These are phyloP conservation scores for Leucosporidium yakuticum DNA, from an alignment of 768 basidiomycete genomes.

Conservation along the genomic window DNA sequence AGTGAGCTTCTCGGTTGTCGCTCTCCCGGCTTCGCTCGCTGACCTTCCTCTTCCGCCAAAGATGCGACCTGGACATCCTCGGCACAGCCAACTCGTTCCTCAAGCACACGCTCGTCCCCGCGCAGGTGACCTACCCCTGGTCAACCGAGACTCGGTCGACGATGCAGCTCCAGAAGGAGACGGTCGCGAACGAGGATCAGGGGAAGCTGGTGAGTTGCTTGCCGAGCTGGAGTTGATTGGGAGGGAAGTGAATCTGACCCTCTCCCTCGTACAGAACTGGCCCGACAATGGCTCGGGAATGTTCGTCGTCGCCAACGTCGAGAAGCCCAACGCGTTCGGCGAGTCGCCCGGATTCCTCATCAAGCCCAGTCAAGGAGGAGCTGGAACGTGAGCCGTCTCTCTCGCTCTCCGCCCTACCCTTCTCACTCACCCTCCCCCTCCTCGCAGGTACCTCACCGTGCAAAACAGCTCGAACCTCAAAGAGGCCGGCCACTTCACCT, in stretches of 20 bases:
- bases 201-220: constrained; percentile 17
- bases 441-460: constrained; percentile 37
- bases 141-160: constrained; percentile 30
- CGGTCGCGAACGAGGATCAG: constrained; percentile 34
- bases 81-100: constrained; percentile 37
- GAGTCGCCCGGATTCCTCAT: constrained; percentile 42
- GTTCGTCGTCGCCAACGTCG: constrained; percentile 42
- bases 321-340: constrained; percentile 39
- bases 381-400: not conserved
- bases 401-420: not conserved
- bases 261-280: constrained; percentile 32
- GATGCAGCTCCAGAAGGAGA: constrained; percentile 37
- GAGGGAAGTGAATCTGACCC: too few species aligned
- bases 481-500: constrained; percentile 36
- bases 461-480: constrained; percentile 40
- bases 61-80: constrained; percentile 35
- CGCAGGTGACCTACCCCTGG: constrained; percentile 33
- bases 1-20: not conserved
- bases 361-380: constrained; percentile 32
- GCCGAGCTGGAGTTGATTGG: too few species aligned
- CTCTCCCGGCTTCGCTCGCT: not conserved
- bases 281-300: constrained; percentile 31
- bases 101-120: constrained; percentile 33
- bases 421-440: constrained; percentile 3
- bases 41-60: constrained; percentile 17